Conservation (phyloP, 495 filamentous ascomycete species). For the Aspergillus olivimuriae region DNA sequence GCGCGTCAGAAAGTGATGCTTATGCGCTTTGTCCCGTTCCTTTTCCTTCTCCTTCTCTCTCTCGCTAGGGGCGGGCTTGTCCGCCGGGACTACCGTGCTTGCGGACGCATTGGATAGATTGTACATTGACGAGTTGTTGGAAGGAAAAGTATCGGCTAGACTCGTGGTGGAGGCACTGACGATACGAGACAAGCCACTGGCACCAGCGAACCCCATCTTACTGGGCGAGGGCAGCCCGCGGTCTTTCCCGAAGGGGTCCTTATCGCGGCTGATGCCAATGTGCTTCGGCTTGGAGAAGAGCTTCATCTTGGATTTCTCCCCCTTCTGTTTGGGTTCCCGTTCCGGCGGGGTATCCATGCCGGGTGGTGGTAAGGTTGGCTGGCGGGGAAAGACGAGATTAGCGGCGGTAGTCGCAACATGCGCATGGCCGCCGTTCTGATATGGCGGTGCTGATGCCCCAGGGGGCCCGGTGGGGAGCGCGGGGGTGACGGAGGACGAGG, state of each 20-base stretch:
- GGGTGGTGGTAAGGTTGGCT: slow-evolving; percentile 51
- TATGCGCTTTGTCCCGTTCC: slow-evolving; percentile 51
- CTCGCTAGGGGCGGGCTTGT: slow-evolving; percentile 24
- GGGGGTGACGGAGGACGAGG: slow-evolving; percentile 50
- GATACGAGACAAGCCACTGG: slow-evolving; percentile 52
- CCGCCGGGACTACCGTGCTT: slow-evolving; percentile 59
- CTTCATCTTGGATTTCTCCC: slow-evolving; percentile 85
- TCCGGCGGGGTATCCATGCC: slow-evolving; percentile 33
- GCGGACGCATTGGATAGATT: slow-evolving; percentile 76
- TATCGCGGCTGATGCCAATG: slow-evolving; percentile 69
- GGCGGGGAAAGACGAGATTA: slow-evolving; percentile 77
- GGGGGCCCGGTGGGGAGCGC: slow-evolving; percentile 49
- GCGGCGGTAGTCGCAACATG: slow-evolving; percentile 75
- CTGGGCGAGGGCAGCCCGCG: slow-evolving; percentile 73
- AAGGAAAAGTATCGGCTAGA: slow-evolving; percentile 56
- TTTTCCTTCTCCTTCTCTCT: slow-evolving; percentile 32
- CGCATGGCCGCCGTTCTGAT: slow-evolving; percentile 64
- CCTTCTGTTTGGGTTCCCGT: slow-evolving; percentile 59
- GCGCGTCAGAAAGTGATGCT: slow-evolving; percentile 79
- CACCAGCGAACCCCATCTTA: slow-evolving; percentile 60
- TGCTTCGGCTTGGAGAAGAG: slow-evolving; percentile 85
- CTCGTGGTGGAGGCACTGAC: slow-evolving; percentile 73
- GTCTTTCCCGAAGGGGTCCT: slow-evolving; percentile 51
- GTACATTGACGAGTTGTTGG: slow-evolving; percentile 68
- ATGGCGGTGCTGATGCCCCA: slow-evolving; percentile 45